Evolutionary conservation across 306 rosid species (phyloP), one percentile per base, ranked within the genome.

Genomic region (Acacia melanoxylon): DNA sequence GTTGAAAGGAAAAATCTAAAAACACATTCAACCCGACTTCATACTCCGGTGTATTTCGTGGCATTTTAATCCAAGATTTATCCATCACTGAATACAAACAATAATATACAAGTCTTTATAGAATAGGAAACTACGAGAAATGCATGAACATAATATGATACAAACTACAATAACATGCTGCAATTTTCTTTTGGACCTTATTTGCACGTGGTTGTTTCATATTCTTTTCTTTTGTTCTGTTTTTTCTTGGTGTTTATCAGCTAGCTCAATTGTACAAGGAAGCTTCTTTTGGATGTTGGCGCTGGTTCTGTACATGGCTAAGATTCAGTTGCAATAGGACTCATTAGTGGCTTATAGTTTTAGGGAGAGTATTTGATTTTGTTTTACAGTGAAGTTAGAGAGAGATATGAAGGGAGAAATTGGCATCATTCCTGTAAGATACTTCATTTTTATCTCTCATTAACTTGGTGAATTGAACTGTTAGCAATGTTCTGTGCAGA

Each of bases 201-300:
- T 74, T 31, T 74, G 24, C 74, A 31, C 62, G 6, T 19, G 68
- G 37, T 67, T 59, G 76, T 72, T 51, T 68, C 40, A 22, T 7
- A 51, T 67, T 14, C 15, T 0, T 46, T 75, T 49, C 42, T 12
- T 58, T 4, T 61, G 31, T 29, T 29, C 31, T 29, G 31, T 77
- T 14, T 35, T 3, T 9, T 9, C 12, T 56, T 20, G 29, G 15
- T 63, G 33, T 81, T 78, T 72, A 58, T 41, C 94, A 91, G 96
- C 75, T 81, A 40, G 82, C 85, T 82, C 90, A 7, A 77, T 49
- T 56, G 22, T 77, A 54, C 85, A 48, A 80, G 89, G 88, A 79
- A 77, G 80, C 24, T 85, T 81, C 24, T 85, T 81, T 76, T 82
- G 89, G 87, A 7, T 77, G 83, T 66, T 79, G 20, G 25, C 84